Evolutionary conservation across 1,139 yeast genomes (phyloP).

Genomic region (Yamadazyma buinensis): DNA sequence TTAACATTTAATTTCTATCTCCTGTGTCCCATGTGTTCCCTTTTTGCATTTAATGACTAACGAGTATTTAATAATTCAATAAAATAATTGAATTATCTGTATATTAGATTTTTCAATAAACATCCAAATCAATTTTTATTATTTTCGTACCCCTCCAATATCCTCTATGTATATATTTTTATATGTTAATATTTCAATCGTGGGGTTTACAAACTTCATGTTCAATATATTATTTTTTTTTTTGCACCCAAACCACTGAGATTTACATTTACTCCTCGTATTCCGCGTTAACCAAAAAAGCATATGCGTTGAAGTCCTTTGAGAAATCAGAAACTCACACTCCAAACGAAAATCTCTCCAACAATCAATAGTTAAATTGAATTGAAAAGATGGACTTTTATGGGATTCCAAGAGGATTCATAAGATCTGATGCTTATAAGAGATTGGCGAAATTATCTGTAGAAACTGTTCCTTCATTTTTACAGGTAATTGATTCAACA

Average conservation of each 20-base stretch:
- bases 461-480: slow-evolving; percentile 19
- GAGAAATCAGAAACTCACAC: too few species aligned
- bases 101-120: slow-evolving; percentile 1
- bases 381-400: slow-evolving; percentile 42
- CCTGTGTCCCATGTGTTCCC: not conserved
- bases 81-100: slow-evolving; percentile 2
- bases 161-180: too few species aligned
- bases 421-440: slow-evolving; percentile 60
- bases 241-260: too few species aligned
- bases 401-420: slow-evolving; percentile 38
- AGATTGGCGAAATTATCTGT: slow-evolving; percentile 32
- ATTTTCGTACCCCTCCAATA: not conserved
- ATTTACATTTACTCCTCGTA: too few species aligned
- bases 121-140: slow-evolving; percentile 1
- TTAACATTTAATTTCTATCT: not conserved
- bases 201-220: too few species aligned
- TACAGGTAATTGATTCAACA: slow-evolving; percentile 11
- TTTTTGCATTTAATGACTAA: slow-evolving; percentile 6
- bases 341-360: too few species aligned
- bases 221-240: too few species aligned
- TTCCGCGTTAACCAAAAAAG: too few species aligned
- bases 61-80: slow-evolving; percentile 3
- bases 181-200: too few species aligned
- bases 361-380: too few species aligned
- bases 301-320: too few species aligned